Percentiles rank a stretch among this genome's conserved stretches.
Evolutionary conservation across 2,329 filamentous ascomycete genomes (phyloP).

Genomic region (Epichloe amarillans): DNA sequence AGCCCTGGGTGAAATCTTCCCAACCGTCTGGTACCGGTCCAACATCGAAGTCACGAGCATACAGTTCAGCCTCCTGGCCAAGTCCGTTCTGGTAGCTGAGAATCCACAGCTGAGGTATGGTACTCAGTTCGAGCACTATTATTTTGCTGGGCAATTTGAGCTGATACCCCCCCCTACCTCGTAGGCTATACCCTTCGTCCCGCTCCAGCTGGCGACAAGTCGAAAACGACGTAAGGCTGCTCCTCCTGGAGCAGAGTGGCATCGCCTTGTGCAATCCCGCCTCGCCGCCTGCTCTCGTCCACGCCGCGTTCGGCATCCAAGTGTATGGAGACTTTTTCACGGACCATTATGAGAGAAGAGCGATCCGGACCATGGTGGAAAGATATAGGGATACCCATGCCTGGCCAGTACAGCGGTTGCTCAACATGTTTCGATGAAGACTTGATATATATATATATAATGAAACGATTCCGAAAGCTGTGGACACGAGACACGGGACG

Average conservation of each 20-base stretch:
- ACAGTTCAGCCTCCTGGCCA: slow-evolving; percentile 26
- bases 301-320: slow-evolving; percentile 26
- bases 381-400: slow-evolving; percentile 29
- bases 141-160: too few relatives aligned
- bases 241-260: slow-evolving; percentile 27
- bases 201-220: slow-evolving; percentile 21
- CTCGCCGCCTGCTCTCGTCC: slow-evolving; percentile 25
- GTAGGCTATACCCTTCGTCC: slow-evolving; percentile 9
- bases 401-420: slow-evolving; percentile 24
- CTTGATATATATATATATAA: neutral
- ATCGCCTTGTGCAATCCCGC: slow-evolving; percentile 25
- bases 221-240: slow-evolving; percentile 24
- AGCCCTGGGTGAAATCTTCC: slow-evolving; percentile 25
- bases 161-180: too few relatives aligned
- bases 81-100: slow-evolving; percentile 26
- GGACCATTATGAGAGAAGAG: slow-evolving; percentile 23
- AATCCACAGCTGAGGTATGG: slow-evolving; percentile 23
- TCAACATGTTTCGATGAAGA: slow-evolving; percentile 20
- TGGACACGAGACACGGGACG: neutral
- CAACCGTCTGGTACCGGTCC: slow-evolving; percentile 25
- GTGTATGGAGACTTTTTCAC: slow-evolving; percentile 30
- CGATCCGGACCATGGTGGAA: slow-evolving; percentile 26
- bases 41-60: slow-evolving; percentile 27
- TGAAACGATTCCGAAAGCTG: neutral
- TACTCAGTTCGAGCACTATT: too few relatives aligned